Evolutionary conservation across 345 rosid species (phyloP).

Genomic region (Citrus cavaleriei): DNA sequence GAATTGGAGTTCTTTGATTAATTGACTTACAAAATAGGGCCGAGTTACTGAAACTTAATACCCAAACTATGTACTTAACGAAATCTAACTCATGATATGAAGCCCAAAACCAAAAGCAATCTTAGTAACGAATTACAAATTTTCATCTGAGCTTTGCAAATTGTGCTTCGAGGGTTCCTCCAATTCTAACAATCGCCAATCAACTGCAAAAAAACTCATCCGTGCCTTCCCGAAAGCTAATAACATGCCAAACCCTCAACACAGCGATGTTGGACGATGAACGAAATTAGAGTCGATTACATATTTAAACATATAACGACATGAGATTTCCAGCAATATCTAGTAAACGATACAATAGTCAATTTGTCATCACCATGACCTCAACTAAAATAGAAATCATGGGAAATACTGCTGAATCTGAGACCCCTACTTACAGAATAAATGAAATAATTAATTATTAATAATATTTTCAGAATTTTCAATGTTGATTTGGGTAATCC

Average conservation of each 20-base stretch:
- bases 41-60: background rate
- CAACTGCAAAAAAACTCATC: background rate
- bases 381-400: background rate
- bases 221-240: background rate
- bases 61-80: background rate
- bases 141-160: background rate
- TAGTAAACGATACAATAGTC: background rate
- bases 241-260: too few species aligned
- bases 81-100: background rate
- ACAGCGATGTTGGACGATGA: too few species aligned
- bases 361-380: background rate
- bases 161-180: background rate
- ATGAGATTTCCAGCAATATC: background rate
- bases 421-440: background rate
- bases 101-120: background rate
- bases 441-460: background rate
- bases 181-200: too few species aligned
- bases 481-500: background rate
- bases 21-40: background rate
- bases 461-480: background rate
- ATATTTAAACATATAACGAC: background rate
- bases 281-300: too few species aligned
- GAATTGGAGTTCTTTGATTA: background rate
- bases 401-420: background rate
- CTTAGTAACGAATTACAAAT: background rate